Percentiles rank a stretch among this genome's conserved stretches.
Conservation (phyloP, 2,329 filamentous ascomycete species). For the Fusarium avenaceum region DNA sequence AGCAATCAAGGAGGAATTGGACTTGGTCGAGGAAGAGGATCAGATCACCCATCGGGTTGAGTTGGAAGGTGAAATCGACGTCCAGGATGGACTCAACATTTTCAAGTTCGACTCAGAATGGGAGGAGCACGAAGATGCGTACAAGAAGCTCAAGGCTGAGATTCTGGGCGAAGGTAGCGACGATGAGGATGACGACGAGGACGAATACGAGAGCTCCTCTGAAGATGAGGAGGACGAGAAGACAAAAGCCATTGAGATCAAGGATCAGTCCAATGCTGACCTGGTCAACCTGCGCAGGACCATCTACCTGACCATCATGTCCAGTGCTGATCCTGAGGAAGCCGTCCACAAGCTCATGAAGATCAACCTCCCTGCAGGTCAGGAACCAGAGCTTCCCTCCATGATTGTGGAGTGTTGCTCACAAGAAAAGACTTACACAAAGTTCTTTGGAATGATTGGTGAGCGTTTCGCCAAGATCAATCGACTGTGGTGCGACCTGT, state of each 20-base stretch:
- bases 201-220: slow-evolving; percentile 75
- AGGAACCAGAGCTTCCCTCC: slow-evolving; percentile 90
- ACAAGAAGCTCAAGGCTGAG: slow-evolving; percentile 90
- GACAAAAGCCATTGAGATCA: slow-evolving; percentile 90
- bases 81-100: slow-evolving; percentile 90
- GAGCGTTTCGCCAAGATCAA: slow-evolving; percentile 98
- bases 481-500: slow-evolving; percentile 91
- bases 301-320: slow-evolving; percentile 98
- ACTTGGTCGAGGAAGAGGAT: slow-evolving; percentile 96
- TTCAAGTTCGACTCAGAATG: slow-evolving; percentile 95
- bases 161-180: slow-evolving; percentile 95
- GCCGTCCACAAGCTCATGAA: slow-evolving; percentile 97
- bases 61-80: slow-evolving; percentile 85
- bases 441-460: slow-evolving; percentile 95
- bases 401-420: slow-evolving; percentile 99
- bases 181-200: slow-evolving; percentile 76
- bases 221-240: slow-evolving; percentile 81
- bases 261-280: slow-evolving; percentile 97
- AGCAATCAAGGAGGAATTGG: slow-evolving; percentile 89
- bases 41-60: slow-evolving; percentile 92
- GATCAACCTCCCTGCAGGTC: slow-evolving; percentile 86
- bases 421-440: slow-evolving; percentile 96
- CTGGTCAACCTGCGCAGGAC: slow-evolving; percentile 92
- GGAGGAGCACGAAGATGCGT: slow-evolving; percentile 91
- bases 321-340: slow-evolving; percentile 95